A percentile compares a stretch with the other conserved stretches of the same genome.
Evolutionary conservation across 2,329 filamentous ascomycete species (phyloP).

Genomic region (Aspergillus thermomutatus): DNA sequence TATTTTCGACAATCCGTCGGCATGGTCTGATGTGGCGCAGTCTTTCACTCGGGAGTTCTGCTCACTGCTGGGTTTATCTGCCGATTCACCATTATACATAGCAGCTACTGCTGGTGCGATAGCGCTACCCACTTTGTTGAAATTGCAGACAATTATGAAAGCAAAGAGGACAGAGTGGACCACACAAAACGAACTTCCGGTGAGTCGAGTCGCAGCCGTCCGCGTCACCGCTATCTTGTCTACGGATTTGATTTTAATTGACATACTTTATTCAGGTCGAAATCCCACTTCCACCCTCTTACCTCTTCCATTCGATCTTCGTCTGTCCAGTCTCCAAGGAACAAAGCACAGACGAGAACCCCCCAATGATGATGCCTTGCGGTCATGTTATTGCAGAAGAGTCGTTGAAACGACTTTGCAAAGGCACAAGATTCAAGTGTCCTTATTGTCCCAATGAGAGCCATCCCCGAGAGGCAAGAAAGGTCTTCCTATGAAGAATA

Average conservation of each 20-base stretch:
- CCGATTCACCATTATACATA: slow-evolving; percentile 88
- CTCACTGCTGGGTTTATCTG: slow-evolving; percentile 80
- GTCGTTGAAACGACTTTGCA: slow-evolving; percentile 73
- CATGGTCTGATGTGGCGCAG: slow-evolving; percentile 79
- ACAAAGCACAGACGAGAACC: slow-evolving; percentile 88
- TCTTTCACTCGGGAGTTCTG: slow-evolving; percentile 95
- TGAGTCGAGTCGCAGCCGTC: slow-evolving; percentile 44
- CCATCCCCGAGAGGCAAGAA: slow-evolving; percentile 68
- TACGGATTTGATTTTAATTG: neutral
- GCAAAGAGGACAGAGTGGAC: slow-evolving; percentile 95
- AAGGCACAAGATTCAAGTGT: slow-evolving; percentile 83
- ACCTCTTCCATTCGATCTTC: slow-evolving; percentile 90
- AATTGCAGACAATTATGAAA: slow-evolving; percentile 82
- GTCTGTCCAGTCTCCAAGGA: slow-evolving; percentile 97
- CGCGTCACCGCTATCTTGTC: neutral
- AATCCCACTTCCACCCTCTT: slow-evolving; percentile 61
- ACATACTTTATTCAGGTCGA: slow-evolving; percentile 49
- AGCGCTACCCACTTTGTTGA: slow-evolving; percentile 82
- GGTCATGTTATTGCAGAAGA: slow-evolving; percentile 91
- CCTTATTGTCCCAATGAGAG: slow-evolving; percentile 92
- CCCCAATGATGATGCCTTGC: slow-evolving; percentile 94
- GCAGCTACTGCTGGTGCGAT: slow-evolving; percentile 90
- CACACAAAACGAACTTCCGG: slow-evolving; percentile 82
- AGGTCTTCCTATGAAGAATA: slow-evolving; percentile 60
- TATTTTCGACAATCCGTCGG: slow-evolving; percentile 70